Evolutionary conservation across 352 stramenopile genomes (phyloP).

Genomic region (Phytophthora cajani): DNA sequence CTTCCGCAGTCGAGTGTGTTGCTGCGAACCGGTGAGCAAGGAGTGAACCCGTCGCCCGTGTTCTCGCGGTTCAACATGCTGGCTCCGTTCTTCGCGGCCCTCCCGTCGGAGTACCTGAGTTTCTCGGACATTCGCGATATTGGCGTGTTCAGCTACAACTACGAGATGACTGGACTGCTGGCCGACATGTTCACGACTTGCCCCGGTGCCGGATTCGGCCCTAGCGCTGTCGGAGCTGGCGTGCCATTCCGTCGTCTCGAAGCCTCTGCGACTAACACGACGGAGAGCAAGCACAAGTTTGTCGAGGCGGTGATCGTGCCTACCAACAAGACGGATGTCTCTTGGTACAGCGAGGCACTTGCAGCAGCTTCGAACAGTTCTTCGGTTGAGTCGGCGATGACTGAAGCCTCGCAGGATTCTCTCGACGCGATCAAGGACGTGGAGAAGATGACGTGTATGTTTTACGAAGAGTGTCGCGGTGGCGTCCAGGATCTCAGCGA

Average conservation of each 20-base stretch:
- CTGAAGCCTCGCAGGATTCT: conserved; percentile 29
- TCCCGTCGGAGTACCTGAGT: conserved; percentile 74
- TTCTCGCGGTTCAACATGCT: conserved; percentile 58
- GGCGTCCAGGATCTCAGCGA: conserved; percentile 70
- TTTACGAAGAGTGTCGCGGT: conserved; percentile 85
- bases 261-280: conserved; percentile 12
- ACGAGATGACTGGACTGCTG: conserved; percentile 78
- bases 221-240: conserved; percentile 10
- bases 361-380: conserved; percentile 51
- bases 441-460: conserved; percentile 91
- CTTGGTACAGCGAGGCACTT: conserved; percentile 68
- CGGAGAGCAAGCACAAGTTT: conserved; percentile 31
- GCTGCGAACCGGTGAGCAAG: conserved; percentile 59
- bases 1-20: conserved; percentile 61
- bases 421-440: conserved; percentile 69
- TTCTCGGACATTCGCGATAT: conserved; percentile 80
- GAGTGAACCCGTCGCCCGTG: conserved; percentile 54
- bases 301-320: conserved; percentile 75
- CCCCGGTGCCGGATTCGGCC: conserved; percentile 44
- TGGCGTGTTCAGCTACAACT: conserved; percentile 85
- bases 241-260: conserved; percentile 39
- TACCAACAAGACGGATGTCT: conserved; percentile 37
- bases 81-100: conserved; percentile 56
- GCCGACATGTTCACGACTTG: conserved; percentile 81
- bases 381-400: conserved; percentile 31